A percentile compares a stretch with the other conserved stretches of the same genome.
Conservation (phyloP, 169 alveolate genomes). For the Plasmodium gaboni region DNA sequence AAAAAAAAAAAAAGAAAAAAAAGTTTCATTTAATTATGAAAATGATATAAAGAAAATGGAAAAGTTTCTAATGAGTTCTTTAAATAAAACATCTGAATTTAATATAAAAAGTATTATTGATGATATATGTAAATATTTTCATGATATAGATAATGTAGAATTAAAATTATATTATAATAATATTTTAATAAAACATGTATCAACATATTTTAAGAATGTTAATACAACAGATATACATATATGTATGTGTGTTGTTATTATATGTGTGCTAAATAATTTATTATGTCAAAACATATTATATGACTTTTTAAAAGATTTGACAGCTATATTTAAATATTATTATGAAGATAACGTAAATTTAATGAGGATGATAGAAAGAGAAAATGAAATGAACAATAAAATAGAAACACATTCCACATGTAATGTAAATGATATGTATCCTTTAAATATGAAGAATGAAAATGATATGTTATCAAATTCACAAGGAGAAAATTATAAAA, state of each 20-base stretch:
- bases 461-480: background rate
- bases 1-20: conserved; percentile 22
- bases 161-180: conserved; percentile 24
- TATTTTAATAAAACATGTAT: conserved; percentile 7
- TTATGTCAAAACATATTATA: conserved; percentile 27
- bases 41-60: conserved; percentile 63
- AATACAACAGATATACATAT: conserved; percentile 65
- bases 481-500: background rate
- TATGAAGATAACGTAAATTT: conserved; percentile 36
- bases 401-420: background rate
- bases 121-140: conserved; percentile 69
- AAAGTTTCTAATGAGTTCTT: conserved; percentile 37
- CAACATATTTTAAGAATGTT: conserved; percentile 47
- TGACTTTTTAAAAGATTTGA: conserved; percentile 50
- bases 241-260: conserved; percentile 37
- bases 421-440: background rate
- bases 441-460: background rate
- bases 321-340: conserved; percentile 13
- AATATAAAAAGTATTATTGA: conserved; percentile 69
- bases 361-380: conserved; percentile 35
- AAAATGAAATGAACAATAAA: conserved; percentile 32
- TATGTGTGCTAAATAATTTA: conserved; percentile 61
- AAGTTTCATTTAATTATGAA: conserved; percentile 1
- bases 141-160: conserved; percentile 20
- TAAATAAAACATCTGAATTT: conserved; percentile 68